phyloP scores from a whole-genome alignment of 805 yeast genomes.

The Kockiozyma suomiensis region DNA sequence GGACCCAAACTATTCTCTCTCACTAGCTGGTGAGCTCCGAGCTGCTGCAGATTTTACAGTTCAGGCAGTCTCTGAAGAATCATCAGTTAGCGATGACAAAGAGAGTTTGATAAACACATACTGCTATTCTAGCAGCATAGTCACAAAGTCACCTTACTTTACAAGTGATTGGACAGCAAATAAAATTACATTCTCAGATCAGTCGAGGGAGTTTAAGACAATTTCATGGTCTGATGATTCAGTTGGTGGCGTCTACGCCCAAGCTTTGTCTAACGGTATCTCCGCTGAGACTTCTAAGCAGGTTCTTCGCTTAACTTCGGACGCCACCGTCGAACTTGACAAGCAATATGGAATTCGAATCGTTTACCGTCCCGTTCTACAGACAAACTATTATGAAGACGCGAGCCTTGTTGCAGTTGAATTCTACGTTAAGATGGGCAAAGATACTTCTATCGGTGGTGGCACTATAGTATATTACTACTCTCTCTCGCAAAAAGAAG shows the following conservation, averaged over 20 bases:
- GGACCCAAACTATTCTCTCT: constrained; percentile 3
- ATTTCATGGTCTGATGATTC: constrained; percentile 2
- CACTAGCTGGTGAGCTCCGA: constrained; percentile 7
- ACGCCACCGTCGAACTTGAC: not conserved
- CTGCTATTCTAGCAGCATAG: not conserved
- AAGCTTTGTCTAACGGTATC: not conserved
- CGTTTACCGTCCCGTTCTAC: not conserved
- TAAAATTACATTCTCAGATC: not conserved
- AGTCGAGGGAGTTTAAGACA: not conserved
- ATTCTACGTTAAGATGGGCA: constrained; percentile 3
- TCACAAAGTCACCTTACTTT: constrained; percentile 7
- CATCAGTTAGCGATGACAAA: not conserved
- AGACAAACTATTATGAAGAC: not conserved
- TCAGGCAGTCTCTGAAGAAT: not conserved
- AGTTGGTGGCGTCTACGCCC: constrained; percentile 3
- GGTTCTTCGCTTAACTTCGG: not conserved
- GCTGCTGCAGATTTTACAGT: not conserved
- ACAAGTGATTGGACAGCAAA: not conserved
- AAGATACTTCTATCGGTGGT: not conserved
- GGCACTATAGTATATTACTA: not conserved
- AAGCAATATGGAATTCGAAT: constrained; percentile 2
- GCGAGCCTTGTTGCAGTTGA: not conserved
- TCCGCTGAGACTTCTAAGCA: not conserved
- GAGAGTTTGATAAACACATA: constrained; percentile 1
- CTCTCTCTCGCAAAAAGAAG: not conserved